Evolutionary conservation across 257 asterid species (phyloP).

Genomic region (Haberlea rhodopensis): DNA sequence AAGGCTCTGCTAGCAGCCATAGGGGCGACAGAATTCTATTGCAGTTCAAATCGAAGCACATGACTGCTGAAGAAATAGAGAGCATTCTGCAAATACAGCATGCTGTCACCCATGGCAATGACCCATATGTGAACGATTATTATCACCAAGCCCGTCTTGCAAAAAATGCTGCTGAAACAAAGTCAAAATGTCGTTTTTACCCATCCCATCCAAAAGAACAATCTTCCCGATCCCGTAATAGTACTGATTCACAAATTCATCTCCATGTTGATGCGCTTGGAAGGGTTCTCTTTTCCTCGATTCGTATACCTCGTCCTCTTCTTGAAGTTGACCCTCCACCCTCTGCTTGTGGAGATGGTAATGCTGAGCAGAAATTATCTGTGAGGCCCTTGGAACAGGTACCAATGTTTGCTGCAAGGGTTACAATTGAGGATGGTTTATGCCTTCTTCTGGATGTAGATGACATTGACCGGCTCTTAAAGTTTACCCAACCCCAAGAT

Average conservation of each 20-base stretch:
- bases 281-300: constrained; percentile 31
- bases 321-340: constrained; percentile 34
- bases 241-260: constrained; percentile 27
- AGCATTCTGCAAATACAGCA: constrained; percentile 32
- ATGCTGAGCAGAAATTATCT: constrained; percentile 21
- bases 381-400: constrained; percentile 35
- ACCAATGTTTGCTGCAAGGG: constrained; percentile 38
- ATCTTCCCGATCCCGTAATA: constrained; percentile 28
- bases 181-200: constrained; percentile 27
- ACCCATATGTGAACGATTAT: constrained; percentile 35
- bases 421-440: constrained; percentile 34
- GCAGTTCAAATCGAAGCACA: constrained; percentile 34
- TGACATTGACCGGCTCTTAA: constrained; percentile 34
- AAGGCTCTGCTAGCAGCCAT: constrained; percentile 25
- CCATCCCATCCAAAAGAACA: constrained; percentile 28
- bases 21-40: constrained; percentile 23
- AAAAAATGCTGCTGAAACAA: constrained; percentile 25
- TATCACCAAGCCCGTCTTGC: constrained; percentile 35
- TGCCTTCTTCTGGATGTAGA: constrained; percentile 36
- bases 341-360: constrained; percentile 20
- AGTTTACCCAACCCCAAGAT: constrained; percentile 36
- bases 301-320: constrained; percentile 37
- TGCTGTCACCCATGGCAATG: constrained; percentile 33
- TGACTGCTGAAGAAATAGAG: constrained; percentile 37
- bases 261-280: constrained; percentile 38